phyloP scores from a whole-genome alignment of 2,329 filamentous ascomycete genomes.

The Xylaria sp. region DNA sequence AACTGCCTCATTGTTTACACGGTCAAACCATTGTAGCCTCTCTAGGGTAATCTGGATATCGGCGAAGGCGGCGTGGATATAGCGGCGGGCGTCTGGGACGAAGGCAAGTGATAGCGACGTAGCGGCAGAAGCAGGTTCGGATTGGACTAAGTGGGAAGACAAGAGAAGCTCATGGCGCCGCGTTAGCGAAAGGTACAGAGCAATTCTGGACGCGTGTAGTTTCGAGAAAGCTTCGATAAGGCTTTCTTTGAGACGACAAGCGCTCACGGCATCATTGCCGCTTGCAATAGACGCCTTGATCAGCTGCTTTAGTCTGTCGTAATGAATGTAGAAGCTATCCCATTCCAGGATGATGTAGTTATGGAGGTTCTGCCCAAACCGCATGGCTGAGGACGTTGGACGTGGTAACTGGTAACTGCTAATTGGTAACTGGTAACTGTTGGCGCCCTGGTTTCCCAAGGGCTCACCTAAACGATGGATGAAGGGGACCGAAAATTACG shows the following conservation, averaged over 20 bases:
- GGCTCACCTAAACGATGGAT: not conserved
- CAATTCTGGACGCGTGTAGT: not conserved
- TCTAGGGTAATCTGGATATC: not conserved
- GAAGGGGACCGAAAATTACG: not conserved
- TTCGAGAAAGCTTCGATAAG: not conserved
- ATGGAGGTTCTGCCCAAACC: constrained; percentile 1
- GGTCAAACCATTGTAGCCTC: constrained; percentile 6
- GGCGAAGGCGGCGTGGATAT: not conserved
- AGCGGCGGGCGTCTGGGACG: not conserved
- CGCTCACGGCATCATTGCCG: not conserved
- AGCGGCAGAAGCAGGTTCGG: not conserved
- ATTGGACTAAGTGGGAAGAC: not conserved
- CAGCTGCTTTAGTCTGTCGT: not conserved
- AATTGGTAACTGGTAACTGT: too few relatives aligned
- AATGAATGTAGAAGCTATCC: constrained; percentile 2
- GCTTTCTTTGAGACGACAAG: not conserved
- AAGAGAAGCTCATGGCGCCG: not conserved
- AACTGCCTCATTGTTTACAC: constrained; percentile 1
- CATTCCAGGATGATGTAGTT: not conserved
- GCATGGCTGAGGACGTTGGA: not conserved
- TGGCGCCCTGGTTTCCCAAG: not conserved
- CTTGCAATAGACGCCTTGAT: not conserved
- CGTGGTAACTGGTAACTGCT: too few relatives aligned
- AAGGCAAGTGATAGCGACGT: not conserved
- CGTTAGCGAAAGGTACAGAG: not conserved